These are phyloP conservation scores for Emergomyces orientalis DNA, from an alignment of 2,329 filamentous ascomycete genomes.

Conservation along the genomic window DNA sequence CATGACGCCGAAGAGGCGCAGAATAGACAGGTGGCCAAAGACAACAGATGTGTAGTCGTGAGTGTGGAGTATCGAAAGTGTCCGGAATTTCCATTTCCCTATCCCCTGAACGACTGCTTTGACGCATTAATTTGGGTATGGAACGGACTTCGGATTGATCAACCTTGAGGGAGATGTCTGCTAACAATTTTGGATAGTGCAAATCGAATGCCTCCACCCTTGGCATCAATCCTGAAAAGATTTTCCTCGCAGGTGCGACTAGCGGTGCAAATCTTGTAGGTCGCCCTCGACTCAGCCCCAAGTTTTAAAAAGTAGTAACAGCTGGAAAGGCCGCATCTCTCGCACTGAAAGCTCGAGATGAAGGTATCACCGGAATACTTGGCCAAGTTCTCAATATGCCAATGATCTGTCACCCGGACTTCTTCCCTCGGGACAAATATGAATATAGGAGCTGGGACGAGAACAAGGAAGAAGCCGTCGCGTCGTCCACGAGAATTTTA, in stretches of 20 bases:
- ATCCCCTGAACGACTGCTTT: constrained; percentile 3
- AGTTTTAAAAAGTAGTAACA: neutral
- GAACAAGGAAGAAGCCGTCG: neutral
- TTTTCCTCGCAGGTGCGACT: neutral
- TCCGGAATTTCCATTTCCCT: constrained; percentile 1
- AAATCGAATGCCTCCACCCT: constrained; percentile 4
- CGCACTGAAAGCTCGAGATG: constrained; percentile 4
- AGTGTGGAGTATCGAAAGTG: constrained; percentile 8
- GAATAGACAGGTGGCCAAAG: neutral
- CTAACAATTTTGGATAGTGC: constrained; percentile 2
- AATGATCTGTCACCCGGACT: constrained; percentile 6
- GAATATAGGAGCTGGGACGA: constrained; percentile 1
- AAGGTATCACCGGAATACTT: neutral
- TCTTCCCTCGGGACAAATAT: constrained; percentile 4
- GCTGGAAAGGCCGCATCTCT: neutral
- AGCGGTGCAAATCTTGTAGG: constrained; percentile 2
- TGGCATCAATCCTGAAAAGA: neutral
- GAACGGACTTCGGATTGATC: neutral
- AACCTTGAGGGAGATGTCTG: neutral
- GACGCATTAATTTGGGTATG: constrained; percentile 7
- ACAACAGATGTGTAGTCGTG: constrained; percentile 2
- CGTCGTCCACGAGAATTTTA: neutral
- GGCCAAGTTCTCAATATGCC: constrained; percentile 8
- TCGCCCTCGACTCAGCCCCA: neutral
- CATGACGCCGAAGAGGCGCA: constrained; percentile 2